These are phyloP conservation scores for Thraustotheca clavata DNA, from an alignment of 352 stramenopile species.

Conservation along the genomic window DNA sequence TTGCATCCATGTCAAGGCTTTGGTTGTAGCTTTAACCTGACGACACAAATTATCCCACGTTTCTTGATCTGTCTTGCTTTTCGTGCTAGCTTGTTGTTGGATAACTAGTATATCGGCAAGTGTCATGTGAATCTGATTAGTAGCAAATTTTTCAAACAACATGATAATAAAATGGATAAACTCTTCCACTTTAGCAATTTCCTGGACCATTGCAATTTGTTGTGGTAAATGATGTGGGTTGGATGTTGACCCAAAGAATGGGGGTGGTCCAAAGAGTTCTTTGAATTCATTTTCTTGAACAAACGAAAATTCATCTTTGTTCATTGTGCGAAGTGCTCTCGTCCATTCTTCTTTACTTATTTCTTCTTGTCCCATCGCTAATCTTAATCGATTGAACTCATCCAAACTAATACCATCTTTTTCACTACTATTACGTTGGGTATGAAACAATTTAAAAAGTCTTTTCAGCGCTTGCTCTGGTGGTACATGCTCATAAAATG, in stretches of 20 bases:
- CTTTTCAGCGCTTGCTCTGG: conserved; percentile 33
- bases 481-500: conserved; percentile 47
- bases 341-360: conserved; percentile 31
- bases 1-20: conserved; percentile 38
- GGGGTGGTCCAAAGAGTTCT: conserved; percentile 40
- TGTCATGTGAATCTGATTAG: not conserved
- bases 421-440: not conserved
- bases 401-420: conserved; percentile 26
- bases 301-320: conserved; percentile 1
- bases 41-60: conserved; percentile 31
- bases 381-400: conserved; percentile 38
- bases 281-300: conserved; percentile 40
- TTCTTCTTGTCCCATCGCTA: conserved; percentile 28
- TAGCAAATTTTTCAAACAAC: conserved; percentile 2
- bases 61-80: not conserved
- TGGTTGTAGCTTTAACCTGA: conserved; percentile 20
- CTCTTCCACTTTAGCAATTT: conserved; percentile 6
- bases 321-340: conserved; percentile 35
- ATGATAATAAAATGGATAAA: conserved; percentile 8
- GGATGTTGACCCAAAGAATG: conserved; percentile 64
- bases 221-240: conserved; percentile 88
- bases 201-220: conserved; percentile 36
- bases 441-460: conserved; percentile 38
- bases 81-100: not conserved
- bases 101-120: not conserved